These are phyloP conservation scores for Saccharomyces kudriavzevii DNA, from an alignment of 805 yeast species.

Conservation along the genomic window DNA sequence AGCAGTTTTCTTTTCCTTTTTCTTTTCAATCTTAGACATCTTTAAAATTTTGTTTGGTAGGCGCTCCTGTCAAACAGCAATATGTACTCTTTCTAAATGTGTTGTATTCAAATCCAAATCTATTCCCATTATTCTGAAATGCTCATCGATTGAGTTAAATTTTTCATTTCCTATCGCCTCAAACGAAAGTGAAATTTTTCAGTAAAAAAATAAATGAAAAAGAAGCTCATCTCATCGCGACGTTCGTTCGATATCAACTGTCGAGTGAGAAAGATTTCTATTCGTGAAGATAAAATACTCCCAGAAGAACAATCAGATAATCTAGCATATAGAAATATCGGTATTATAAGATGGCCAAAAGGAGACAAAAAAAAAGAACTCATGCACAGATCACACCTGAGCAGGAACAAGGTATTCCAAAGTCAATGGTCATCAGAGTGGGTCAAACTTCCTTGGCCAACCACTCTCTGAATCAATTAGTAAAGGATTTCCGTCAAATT, in stretches of 20 bases:
- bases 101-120: neutral
- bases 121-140: neutral
- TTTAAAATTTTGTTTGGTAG: neutral
- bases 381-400: conserved; percentile 60
- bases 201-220: neutral
- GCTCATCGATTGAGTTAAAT: neutral
- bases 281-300: neutral
- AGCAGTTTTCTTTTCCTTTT: conserved; percentile 6
- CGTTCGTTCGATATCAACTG: conserved; percentile 6
- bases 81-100: neutral
- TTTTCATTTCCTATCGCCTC: neutral
- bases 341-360: conserved; percentile 37
- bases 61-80: neutral
- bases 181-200: neutral
- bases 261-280: neutral
- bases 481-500: conserved; percentile 74
- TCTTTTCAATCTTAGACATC: conserved; percentile 4
- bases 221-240: conserved; percentile 9
- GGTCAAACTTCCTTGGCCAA: conserved; percentile 52
- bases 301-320: neutral
- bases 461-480: conserved; percentile 76
- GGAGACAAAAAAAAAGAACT: conserved; percentile 76
- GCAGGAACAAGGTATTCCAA: conserved; percentile 66
- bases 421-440: conserved; percentile 87
- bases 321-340: neutral